phyloP scores from a whole-genome alignment of 2,329 filamentous ascomycete species.

The Phialophora verrucosa region DNA sequence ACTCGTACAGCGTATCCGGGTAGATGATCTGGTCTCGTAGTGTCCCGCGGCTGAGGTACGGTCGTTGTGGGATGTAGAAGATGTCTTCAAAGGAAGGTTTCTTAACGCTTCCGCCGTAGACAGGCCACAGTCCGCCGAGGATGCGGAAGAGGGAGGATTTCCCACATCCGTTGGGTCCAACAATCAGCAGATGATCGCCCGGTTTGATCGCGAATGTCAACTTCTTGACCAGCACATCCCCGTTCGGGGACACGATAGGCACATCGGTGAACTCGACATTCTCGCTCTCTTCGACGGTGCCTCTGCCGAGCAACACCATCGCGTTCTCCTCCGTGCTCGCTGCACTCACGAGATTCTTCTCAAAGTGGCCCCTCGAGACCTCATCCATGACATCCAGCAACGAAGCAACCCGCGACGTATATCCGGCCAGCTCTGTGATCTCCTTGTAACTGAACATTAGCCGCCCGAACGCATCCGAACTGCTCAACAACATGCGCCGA shows the following conservation, averaged over 20 bases:
- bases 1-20: constrained; percentile 84
- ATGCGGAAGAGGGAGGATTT: constrained; percentile 97
- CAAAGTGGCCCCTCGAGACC: constrained; percentile 84
- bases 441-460: constrained; percentile 99
- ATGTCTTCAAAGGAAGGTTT: constrained; percentile 93
- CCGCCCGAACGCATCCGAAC: constrained; percentile 92
- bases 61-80: constrained; percentile 96
- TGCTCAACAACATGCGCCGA: constrained; percentile 85
- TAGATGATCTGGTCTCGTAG: constrained; percentile 98
- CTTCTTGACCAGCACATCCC: constrained; percentile 84
- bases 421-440: constrained; percentile 92
- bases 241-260: constrained; percentile 95
- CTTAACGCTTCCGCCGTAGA: constrained; percentile 90
- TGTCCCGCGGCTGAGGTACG: constrained; percentile 87
- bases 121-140: constrained; percentile 93
- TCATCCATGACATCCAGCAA: constrained; percentile 94
- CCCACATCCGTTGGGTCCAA: constrained; percentile 95
- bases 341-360: constrained; percentile 95
- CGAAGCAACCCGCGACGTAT: constrained; percentile 89
- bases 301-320: constrained; percentile 79
- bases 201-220: constrained; percentile 86
- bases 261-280: constrained; percentile 87
- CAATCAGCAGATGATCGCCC: constrained; percentile 89
- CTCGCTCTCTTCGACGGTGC: constrained; percentile 78
- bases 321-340: constrained; percentile 81